Percentiles rank a stretch among this genome's conserved stretches.
Conservation (phyloP, 257 asterid genomes). For the Primulina huaijiensis region DNA sequence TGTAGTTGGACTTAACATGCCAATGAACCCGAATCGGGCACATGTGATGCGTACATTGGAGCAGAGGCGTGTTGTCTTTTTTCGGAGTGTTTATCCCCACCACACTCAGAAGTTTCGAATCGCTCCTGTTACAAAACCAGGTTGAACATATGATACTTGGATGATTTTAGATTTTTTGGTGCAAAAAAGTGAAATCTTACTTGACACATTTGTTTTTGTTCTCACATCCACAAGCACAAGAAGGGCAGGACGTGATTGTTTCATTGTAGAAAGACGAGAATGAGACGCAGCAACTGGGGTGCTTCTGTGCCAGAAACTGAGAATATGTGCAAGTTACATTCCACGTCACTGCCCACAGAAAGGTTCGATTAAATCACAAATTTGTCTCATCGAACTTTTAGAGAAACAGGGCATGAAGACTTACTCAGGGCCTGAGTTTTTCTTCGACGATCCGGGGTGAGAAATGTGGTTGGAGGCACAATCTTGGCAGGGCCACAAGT, state of each 20-base stretch:
- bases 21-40: slow-evolving; percentile 92
- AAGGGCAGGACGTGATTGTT: slow-evolving; percentile 68
- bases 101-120: slow-evolving; percentile 63
- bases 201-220: slow-evolving; percentile 56
- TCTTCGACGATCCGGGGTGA: slow-evolving; percentile 64
- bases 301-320: slow-evolving; percentile 63
- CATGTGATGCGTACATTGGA: slow-evolving; percentile 92
- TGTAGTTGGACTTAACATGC: slow-evolving; percentile 81
- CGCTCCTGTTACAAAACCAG: slow-evolving; percentile 46
- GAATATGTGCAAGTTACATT: slow-evolving; percentile 75
- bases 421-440: slow-evolving; percentile 71
- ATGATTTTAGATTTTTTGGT: background rate
- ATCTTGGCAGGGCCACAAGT: slow-evolving; percentile 81
- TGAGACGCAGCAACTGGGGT: slow-evolving; percentile 76
- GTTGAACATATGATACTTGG: background rate
- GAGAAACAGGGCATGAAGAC: slow-evolving; percentile 13
- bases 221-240: slow-evolving; percentile 76
- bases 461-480: slow-evolving; percentile 63
- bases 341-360: slow-evolving; percentile 65
- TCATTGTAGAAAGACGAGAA: slow-evolving; percentile 76
- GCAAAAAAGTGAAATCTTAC: slow-evolving; percentile 29
- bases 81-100: slow-evolving; percentile 77
- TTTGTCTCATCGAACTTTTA: background rate
- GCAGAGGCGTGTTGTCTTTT: slow-evolving; percentile 59
- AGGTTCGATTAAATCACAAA: background rate